Evolutionary conservation across 441 rosid species (phyloP).

Genomic region (Sinapis alba): DNA sequence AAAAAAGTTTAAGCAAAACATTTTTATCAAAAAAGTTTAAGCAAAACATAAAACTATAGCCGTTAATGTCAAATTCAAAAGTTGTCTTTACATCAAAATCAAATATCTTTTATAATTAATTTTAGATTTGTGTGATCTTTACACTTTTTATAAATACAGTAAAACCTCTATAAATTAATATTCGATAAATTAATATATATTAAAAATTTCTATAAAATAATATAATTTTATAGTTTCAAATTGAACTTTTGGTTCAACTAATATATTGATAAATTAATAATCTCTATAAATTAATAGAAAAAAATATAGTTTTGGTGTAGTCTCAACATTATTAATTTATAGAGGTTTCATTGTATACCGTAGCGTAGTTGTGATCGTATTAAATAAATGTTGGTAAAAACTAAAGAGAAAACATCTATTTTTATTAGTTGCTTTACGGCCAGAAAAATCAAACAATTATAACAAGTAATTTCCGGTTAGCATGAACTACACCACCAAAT

Average conservation of each 20-base stretch:
- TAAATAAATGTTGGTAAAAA: not conserved
- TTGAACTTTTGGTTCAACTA: no score
- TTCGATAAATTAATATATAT: no score
- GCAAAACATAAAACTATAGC: no score
- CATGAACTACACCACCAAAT: conserved; percentile 21
- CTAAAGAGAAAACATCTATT: not conserved
- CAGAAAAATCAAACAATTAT: not conserved
- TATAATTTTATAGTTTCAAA: no score
- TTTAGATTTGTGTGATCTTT: not conserved
- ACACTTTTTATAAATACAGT: not conserved
- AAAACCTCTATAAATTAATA: no score
- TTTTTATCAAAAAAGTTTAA: not conserved
- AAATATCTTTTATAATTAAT: not conserved
- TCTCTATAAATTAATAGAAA: no score
- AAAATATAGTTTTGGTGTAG: no score
- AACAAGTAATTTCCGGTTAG: conserved; percentile 22
- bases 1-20: not conserved
- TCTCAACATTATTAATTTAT: no score
- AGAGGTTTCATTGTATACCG: no score
- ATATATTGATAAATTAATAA: no score
- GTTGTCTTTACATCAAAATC: not conserved
- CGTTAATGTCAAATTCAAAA: no score
- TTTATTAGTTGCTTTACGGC: not conserved
- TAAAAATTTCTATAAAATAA: no score
- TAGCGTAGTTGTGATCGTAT: not conserved